Percentiles rank a stretch among this genome's conserved stretches.
These are phyloP conservation scores for Trichoderma afroharzianum DNA, from an alignment of 2,329 filamentous ascomycete genomes.

Conservation along the genomic window DNA sequence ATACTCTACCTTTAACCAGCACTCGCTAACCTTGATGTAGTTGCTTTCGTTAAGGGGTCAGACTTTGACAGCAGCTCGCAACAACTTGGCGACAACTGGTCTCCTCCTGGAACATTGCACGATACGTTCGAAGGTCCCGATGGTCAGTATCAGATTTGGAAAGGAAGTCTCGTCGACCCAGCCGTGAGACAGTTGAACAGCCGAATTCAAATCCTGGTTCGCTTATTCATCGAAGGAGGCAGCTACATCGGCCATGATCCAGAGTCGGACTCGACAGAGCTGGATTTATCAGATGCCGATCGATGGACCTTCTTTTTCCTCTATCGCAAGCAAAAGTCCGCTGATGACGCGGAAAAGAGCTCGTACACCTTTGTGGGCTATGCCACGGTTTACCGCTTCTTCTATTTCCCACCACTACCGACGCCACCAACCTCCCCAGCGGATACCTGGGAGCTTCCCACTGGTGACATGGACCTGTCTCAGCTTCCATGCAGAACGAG, in stretches of 20 bases:
- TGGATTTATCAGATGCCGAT: conserved; percentile 67
- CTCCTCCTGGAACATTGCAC: conserved; percentile 72
- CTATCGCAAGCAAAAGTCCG: conserved; percentile 59
- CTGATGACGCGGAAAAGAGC: conserved; percentile 41
- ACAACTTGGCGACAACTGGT: conserved; percentile 46
- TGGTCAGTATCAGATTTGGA: conserved; percentile 79
- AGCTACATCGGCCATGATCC: conserved; percentile 58
- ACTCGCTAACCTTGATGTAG: conserved; percentile 36
- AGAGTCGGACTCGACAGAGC: conserved; percentile 55
- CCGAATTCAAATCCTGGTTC: conserved; percentile 78
- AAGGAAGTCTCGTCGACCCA: conserved; percentile 66
- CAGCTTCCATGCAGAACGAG: conserved; percentile 73
- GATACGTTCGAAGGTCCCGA: conserved; percentile 59
- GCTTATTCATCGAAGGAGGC: conserved; percentile 92
- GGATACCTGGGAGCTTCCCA: conserved; percentile 43
- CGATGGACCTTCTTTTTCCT: conserved; percentile 93
- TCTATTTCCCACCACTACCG: conserved; percentile 52
- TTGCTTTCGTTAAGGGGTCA: conserved; percentile 60
- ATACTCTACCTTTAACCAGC: not conserved
- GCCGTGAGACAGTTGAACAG: conserved; percentile 68
- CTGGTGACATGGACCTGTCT: conserved; percentile 47
- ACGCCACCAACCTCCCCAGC: conserved; percentile 41
- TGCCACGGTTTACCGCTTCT: conserved; percentile 86
- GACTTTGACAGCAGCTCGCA: conserved; percentile 61
- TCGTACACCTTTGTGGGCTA: conserved; percentile 86